Evolutionary conservation across 2,329 filamentous ascomycete genomes (phyloP), one percentile per base, ranked within the genome.

Genomic region (Trichoderma pleuroti): DNA sequence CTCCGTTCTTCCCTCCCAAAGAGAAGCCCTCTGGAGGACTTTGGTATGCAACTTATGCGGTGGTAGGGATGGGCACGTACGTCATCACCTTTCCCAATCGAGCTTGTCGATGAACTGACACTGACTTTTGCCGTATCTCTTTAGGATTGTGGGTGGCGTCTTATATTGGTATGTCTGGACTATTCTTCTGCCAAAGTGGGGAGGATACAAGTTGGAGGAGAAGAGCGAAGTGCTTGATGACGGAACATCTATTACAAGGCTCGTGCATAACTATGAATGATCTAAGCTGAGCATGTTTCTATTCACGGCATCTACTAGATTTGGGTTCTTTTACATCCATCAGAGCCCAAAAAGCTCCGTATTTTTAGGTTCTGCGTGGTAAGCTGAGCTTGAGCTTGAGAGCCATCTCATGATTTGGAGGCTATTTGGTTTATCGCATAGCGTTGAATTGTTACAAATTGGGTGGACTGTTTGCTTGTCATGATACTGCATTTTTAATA

Each of bases 91-190:
- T 49, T 34, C 14, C n/a, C 3, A 18, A 11, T 24, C 1, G 46
- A 32, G 5, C 14, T 21, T 8, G 9, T 7, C 26, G 18, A 54
- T 52, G 11, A 4, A 36, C 14, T 18, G 14, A 14, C 24, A 36
- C 65, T 68, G 46, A 68, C 21, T 21, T 52, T 60, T 26, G 34
- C 11, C 18, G n/a, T 49, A 10, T 56, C 28, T 28, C 18, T 24
- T 21, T 65, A 66, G 91, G 88, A 80, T 92, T 39, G 39, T 85
- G 0, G 86, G 88, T 61, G 90, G 86, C 0, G 76, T 90, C 0
- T 1, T 87, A 0, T 93, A 93, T 76, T 93, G 91, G 92, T 89
- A 87, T 73, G 72, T 91, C 1, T 91, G 88, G 86, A 90, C 90
- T 0, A 82, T 88, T 4, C 73, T 87, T 1, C 76, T 93, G 28